These are phyloP conservation scores for Phaeoacremonium minimum DNA, from an alignment of 2,329 filamentous ascomycete species.

Conservation along the genomic window DNA sequence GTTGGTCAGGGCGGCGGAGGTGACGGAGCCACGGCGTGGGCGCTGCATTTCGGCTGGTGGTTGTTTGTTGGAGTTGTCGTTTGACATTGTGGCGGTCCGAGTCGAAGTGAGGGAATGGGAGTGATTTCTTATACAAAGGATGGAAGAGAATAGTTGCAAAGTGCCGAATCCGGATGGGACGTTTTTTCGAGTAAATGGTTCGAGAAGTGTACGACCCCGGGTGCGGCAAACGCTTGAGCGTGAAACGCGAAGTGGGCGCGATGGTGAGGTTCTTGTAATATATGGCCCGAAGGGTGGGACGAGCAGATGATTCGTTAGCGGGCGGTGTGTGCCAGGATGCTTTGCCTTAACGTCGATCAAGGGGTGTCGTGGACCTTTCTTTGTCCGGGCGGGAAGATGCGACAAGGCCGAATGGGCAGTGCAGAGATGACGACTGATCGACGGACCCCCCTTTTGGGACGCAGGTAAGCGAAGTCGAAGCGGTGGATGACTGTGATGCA, in stretches of 20 bases:
- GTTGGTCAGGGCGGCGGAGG: constrained; percentile 51
- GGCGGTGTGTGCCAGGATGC: background rate
- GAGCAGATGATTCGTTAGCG: background rate
- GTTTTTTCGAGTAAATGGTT: constrained; percentile 11
- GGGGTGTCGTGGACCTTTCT: background rate
- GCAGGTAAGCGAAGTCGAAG: background rate
- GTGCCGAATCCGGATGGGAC: constrained; percentile 4
- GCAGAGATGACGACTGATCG: background rate
- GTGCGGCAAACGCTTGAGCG: constrained; percentile 10
- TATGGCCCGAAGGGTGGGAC: background rate
- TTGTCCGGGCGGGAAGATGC: background rate
- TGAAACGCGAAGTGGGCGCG: constrained; percentile 12
- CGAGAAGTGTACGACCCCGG: constrained; percentile 12
- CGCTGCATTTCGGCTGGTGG: constrained; percentile 21
- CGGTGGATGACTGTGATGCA: background rate
- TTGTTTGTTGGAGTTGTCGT: constrained; percentile 23
- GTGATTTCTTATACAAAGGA: constrained; percentile 4
- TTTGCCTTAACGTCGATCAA: background rate
- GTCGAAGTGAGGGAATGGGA: constrained; percentile 1
- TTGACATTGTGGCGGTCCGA: constrained; percentile 18
- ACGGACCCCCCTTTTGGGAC: background rate
- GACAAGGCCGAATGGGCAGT: background rate
- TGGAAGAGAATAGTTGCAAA: background rate
- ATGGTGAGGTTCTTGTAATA: constrained; percentile 3
- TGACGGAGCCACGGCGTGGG: constrained; percentile 52